phyloP scores from a whole-genome alignment of 306 rosid genomes.

The Rubus idaeus region DNA sequence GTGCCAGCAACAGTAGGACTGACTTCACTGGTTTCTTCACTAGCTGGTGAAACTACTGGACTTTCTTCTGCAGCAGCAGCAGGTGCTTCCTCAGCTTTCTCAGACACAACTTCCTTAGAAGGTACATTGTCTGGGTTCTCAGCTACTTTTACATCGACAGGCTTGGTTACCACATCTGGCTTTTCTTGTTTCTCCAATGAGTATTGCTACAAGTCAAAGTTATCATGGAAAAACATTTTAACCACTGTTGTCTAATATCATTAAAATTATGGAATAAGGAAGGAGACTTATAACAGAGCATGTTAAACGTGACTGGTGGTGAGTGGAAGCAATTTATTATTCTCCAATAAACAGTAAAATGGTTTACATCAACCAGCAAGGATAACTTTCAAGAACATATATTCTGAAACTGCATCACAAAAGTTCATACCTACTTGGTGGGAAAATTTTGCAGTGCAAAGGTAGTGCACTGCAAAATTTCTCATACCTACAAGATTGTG shows the following conservation, averaged over 20 bases:
- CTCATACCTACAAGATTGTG: no score
- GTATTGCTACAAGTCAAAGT: slow-evolving; percentile 59
- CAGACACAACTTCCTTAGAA: slow-evolving; percentile 39
- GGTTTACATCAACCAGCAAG: background rate
- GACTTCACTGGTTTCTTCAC: slow-evolving; percentile 51
- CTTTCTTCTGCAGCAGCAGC: slow-evolving; percentile 35
- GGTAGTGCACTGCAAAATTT: no score
- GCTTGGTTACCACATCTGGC: slow-evolving; percentile 34
- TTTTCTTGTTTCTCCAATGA: slow-evolving; percentile 60
- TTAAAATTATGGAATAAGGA: background rate
- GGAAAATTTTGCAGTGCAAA: background rate
- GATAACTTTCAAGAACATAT: background rate
- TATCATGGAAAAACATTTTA: background rate
- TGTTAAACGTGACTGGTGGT: background rate
- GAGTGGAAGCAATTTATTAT: background rate
- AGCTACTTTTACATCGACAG: slow-evolving; percentile 64
- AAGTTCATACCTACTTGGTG: background rate
- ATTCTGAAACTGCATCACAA: background rate
- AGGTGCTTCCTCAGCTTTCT: slow-evolving; percentile 45
- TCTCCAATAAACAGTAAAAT: background rate
- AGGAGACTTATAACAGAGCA: background rate
- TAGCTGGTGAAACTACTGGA: slow-evolving; percentile 23
- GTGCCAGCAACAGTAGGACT: slow-evolving; percentile 40
- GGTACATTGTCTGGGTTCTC: slow-evolving; percentile 43
- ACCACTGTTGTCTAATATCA: background rate